Evolutionary conservation across 495 filamentous ascomycete genomes (phyloP).

Genomic region (Neurospora tetraspora): DNA sequence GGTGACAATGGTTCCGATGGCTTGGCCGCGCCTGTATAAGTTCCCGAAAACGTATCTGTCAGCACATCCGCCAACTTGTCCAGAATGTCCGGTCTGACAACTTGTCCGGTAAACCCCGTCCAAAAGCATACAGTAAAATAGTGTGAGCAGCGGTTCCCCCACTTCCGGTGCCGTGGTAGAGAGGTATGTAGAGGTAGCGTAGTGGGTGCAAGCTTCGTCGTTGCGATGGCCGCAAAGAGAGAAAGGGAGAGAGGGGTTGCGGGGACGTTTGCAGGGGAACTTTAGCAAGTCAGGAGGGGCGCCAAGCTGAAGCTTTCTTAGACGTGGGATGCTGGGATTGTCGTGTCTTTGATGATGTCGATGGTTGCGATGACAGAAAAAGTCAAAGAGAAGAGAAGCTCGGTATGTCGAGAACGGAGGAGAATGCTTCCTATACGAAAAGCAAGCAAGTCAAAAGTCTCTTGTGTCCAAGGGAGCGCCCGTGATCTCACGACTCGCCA

Average conservation of each 20-base stretch:
- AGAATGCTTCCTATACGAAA: not conserved
- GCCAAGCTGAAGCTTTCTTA: not conserved
- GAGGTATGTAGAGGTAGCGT: not conserved
- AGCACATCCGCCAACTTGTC: conserved; percentile 22
- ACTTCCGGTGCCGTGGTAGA: not conserved
- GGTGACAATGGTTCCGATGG: conserved; percentile 5
- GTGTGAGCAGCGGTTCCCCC: not conserved
- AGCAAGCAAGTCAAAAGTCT: not conserved
- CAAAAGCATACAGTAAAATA: not conserved
- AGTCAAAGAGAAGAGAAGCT: not conserved
- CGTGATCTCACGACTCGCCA: not conserved
- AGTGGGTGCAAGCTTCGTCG: not conserved
- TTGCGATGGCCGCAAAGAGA: not conserved
- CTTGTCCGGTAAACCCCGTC: not conserved
- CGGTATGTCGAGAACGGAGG: not conserved
- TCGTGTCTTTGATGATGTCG: not conserved
- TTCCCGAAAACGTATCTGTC: conserved; percentile 7
- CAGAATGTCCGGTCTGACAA: not conserved
- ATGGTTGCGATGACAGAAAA: not conserved
- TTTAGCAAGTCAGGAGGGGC: not conserved
- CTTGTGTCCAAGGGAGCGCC: not conserved
- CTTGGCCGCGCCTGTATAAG: conserved; percentile 32
- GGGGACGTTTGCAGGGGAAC: not conserved
- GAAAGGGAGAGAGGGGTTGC: not conserved
- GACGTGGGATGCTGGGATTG: not conserved